Evolutionary conservation across 352 stramenopile species (phyloP).

Genomic region (Pythium rhizo-oryzae): DNA sequence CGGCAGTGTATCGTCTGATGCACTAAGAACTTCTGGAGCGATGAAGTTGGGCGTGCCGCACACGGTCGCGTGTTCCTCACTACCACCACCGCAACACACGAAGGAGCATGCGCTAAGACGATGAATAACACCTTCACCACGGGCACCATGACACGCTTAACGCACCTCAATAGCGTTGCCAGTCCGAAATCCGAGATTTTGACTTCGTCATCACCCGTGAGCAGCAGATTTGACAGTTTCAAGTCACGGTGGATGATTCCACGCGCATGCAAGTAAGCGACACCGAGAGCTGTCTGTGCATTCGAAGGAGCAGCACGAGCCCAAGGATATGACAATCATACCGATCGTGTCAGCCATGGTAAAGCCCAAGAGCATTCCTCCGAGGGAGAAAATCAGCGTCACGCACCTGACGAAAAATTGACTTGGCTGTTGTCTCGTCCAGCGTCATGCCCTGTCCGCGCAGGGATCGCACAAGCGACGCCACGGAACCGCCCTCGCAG

Average conservation of each 20-base stretch:
- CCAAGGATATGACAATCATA: too few species aligned
- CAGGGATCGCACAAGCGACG: constrained; percentile 41
- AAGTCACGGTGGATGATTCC: constrained; percentile 79
- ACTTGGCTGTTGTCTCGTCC: constrained; percentile 49
- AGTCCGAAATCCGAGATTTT: constrained; percentile 84
- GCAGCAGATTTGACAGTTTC: constrained; percentile 79
- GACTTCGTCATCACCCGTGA: constrained; percentile 47
- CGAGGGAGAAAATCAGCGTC: neutral
- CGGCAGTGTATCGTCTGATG: constrained; percentile 22
- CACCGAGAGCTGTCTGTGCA: constrained; percentile 42
- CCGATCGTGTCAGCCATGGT: too few species aligned
- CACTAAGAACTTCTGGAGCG: constrained; percentile 66
- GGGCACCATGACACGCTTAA: too few species aligned
- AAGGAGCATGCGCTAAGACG: neutral
- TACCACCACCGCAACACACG: constrained; percentile 15
- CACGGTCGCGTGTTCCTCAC: constrained; percentile 63
- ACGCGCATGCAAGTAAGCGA: constrained; percentile 61
- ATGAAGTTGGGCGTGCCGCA: constrained; percentile 88
- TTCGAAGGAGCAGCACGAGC: too few species aligned
- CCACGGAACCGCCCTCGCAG: constrained; percentile 56
- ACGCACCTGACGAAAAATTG: constrained; percentile 53
- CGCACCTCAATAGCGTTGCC: constrained; percentile 55
- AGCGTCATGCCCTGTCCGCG: constrained; percentile 27
- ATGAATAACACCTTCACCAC: too few species aligned
- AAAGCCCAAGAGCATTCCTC: neutral